Evolutionary conservation across 2,329 filamentous ascomycete species (phyloP).

Genomic region (Aspergillus sp.): DNA sequence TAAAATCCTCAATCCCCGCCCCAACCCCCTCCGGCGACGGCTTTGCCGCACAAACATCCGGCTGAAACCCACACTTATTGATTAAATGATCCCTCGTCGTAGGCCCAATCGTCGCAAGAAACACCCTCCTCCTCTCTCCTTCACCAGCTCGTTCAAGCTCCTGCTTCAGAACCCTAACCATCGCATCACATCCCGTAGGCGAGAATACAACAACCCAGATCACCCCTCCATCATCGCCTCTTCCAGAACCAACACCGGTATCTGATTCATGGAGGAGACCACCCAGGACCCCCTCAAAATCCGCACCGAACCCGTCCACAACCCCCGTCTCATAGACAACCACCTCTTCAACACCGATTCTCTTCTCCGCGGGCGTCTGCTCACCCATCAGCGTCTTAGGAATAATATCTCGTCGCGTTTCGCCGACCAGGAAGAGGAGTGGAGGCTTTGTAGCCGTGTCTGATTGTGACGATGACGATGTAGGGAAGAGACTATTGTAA

Average conservation of each 20-base stretch:
- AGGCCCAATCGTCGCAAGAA: conserved; percentile 85
- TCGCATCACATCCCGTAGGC: conserved; percentile 61
- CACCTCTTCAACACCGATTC: conserved; percentile 72
- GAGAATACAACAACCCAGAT: conserved; percentile 55
- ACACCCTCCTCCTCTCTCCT: conserved; percentile 35
- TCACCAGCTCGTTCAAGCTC: conserved; percentile 5
- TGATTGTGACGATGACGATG: background rate
- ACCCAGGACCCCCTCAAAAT: conserved; percentile 59
- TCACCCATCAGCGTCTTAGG: conserved; percentile 71
- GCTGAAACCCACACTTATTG: conserved; percentile 42
- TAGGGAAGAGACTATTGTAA: conserved; percentile 53
- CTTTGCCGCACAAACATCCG: conserved; percentile 67
- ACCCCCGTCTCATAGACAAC: conserved; percentile 86
- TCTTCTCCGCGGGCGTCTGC: conserved; percentile 47
- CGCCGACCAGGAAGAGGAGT: conserved; percentile 84
- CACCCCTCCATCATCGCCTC: conserved; percentile 23
- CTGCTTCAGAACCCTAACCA: conserved; percentile 53
- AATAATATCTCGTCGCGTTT: conserved; percentile 86
- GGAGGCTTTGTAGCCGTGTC: conserved; percentile 45
- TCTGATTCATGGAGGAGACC: conserved; percentile 5
- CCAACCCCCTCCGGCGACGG: conserved; percentile 80
- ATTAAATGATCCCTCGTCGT: conserved; percentile 77
- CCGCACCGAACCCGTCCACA: conserved; percentile 71
- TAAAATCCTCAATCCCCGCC: conserved; percentile 62
- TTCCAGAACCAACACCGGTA: conserved; percentile 19